Evolutionary conservation across 1,284 basidiomycete species (phyloP).

Genomic region (Anthracocystis setariae): DNA sequence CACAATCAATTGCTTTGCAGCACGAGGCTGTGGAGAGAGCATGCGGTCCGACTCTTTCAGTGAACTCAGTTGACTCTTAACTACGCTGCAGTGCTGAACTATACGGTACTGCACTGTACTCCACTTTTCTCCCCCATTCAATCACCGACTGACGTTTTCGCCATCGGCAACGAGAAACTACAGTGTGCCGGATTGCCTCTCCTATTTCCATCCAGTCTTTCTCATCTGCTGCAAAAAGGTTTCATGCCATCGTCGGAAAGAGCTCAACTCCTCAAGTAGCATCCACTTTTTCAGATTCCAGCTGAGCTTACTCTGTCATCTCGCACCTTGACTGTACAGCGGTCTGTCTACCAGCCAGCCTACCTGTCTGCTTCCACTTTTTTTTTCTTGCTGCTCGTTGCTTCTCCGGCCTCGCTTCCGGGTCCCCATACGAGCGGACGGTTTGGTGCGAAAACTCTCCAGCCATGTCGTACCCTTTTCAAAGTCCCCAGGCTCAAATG

Average conservation of each 20-base stretch:
- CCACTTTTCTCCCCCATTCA: background rate
- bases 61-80: too few species aligned
- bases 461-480: conserved; percentile 49
- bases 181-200: too few species aligned
- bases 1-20: too few species aligned
- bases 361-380: background rate
- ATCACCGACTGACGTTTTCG: background rate
- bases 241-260: background rate
- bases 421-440: too few species aligned
- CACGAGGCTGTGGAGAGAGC: background rate
- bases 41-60: conserved; percentile 4
- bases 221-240: background rate
- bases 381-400: background rate
- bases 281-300: background rate
- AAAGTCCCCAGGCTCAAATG: conserved; percentile 26
- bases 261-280: conserved; percentile 1
- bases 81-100: background rate
- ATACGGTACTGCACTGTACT: background rate
- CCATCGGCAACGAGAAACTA: too few species aligned
- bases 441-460: background rate
- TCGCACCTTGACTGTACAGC: too few species aligned
- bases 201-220: background rate
- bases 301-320: too few species aligned
- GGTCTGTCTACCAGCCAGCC: too few species aligned
- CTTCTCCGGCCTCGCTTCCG: background rate